Conservation (phyloP, 2,329 filamentous ascomycete species). For the Nigrospora oryzae region DNA sequence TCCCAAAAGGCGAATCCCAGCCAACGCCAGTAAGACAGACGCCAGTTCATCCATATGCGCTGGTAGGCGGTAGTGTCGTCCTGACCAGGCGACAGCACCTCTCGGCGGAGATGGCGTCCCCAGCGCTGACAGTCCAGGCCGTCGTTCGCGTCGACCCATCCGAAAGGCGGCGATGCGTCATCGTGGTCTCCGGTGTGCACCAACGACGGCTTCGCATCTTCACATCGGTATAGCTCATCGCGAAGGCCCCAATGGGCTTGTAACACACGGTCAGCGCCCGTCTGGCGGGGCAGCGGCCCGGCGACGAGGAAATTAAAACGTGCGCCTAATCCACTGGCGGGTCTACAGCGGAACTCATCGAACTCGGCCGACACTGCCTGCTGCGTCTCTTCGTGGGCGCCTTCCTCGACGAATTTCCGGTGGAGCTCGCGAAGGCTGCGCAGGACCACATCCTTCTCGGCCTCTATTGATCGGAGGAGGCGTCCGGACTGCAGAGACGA, state of each 20-base stretch:
- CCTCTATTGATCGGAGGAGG: too few relatives aligned
- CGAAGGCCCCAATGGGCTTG: not conserved
- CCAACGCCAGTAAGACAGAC: not conserved
- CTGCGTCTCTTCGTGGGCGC: too few relatives aligned
- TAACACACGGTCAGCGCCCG: not conserved
- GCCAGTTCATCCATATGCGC: not conserved
- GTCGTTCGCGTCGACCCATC: not conserved
- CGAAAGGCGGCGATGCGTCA: not conserved
- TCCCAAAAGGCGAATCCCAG: not conserved
- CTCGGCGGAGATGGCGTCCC: not conserved
- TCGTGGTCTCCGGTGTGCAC: not conserved
- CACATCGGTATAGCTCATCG: not conserved
- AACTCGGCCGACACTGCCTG: too few relatives aligned
- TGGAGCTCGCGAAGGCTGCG: too few relatives aligned
- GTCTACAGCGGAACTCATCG: too few relatives aligned
- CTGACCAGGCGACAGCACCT: too few relatives aligned
- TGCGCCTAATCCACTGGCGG: too few relatives aligned
- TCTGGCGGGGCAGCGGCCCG: not conserved
- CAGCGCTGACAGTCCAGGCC: not conserved
- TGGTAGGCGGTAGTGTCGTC: not conserved
- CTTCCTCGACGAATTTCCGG: too few relatives aligned
- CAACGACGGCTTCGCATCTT: not conserved
- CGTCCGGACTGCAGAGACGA: too few relatives aligned
- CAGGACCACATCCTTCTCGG: too few relatives aligned
- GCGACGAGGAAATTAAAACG: not conserved